Conservation (phyloP, 2,329 filamentous ascomycete genomes). For the Colletotrichum echinochloae region DNA sequence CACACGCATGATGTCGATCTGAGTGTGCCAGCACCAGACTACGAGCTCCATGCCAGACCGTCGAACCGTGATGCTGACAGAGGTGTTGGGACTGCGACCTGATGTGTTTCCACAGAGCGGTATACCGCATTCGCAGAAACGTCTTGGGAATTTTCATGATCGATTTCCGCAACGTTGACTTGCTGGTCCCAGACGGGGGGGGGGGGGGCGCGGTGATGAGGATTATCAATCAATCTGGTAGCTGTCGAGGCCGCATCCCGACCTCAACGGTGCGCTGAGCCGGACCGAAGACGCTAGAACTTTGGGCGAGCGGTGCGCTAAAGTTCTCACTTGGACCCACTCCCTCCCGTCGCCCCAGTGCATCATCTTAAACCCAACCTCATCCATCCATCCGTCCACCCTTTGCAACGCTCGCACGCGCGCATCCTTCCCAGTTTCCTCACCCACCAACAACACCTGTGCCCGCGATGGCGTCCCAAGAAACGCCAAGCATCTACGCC, state of each 20-base stretch:
- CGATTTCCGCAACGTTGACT: neutral
- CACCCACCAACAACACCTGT: neutral
- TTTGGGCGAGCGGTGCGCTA: neutral
- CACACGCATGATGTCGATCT: neutral
- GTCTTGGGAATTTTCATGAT: neutral
- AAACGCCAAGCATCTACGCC: constrained; percentile 63
- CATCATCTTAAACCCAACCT: constrained; percentile 21
- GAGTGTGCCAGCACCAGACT: constrained; percentile 2
- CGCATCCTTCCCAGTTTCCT: neutral
- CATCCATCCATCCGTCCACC: constrained; percentile 11
- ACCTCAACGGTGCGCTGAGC: neutral
- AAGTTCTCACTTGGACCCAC: neutral
- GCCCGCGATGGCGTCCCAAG: constrained; percentile 22
- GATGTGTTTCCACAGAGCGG: neutral
- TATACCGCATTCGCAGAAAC: neutral
- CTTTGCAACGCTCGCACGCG: neutral
- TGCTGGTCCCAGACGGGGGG: neutral
- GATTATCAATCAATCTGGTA: neutral
- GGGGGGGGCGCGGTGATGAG: neutral
- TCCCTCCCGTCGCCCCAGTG: neutral
- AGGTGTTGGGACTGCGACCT: no score
- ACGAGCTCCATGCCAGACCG: neutral
- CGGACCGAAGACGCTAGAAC: neutral
- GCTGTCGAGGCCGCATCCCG: neutral
- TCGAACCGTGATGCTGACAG: neutral